These are phyloP conservation scores for Spergularia marina DNA, from an alignment of 148 eudicot genomes.

Conservation along the genomic window DNA sequence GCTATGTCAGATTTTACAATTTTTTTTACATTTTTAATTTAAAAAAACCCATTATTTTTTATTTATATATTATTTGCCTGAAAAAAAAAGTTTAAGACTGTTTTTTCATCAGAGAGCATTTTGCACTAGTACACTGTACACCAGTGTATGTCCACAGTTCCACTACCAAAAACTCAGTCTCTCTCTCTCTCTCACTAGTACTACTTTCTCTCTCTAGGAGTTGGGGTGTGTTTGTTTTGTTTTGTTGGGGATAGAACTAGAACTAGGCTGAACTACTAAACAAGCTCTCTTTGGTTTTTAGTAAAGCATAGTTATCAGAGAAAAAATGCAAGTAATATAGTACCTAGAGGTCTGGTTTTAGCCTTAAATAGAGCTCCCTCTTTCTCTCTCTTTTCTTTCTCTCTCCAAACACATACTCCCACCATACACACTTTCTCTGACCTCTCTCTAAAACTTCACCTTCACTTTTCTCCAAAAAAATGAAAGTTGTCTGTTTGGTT, in stretches of 20 bases:
- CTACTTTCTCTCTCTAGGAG: constrained; percentile 24
- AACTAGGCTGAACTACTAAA: too few relatives aligned
- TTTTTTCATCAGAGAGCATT: neutral
- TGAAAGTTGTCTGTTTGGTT: constrained; percentile 60
- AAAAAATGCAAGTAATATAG: constrained; percentile 35
- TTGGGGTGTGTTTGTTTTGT: constrained; percentile 21
- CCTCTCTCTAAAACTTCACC: constrained; percentile 20
- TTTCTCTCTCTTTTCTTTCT: constrained; percentile 17
- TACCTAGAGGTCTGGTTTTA: constrained; percentile 32
- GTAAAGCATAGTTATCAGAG: constrained; percentile 26
- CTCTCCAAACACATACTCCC: constrained; percentile 20
- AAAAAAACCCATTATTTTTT: neutral
- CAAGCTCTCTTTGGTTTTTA: constrained; percentile 32
- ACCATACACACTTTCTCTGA: constrained; percentile 17
- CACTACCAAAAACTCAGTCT: neutral
- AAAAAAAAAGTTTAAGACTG: neutral
- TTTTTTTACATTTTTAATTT: neutral
- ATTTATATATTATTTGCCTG: neutral
- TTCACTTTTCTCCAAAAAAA: constrained; percentile 36
- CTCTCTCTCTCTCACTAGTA: constrained; percentile 17
- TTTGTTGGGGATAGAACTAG: constrained; percentile 33
- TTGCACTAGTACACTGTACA: constrained; percentile 38
- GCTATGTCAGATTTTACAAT: constrained; percentile 31
- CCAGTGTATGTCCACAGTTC: neutral
- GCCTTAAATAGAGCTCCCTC: constrained; percentile 28